These are phyloP conservation scores for Schizophyllum amplum DNA, from an alignment of 1,284 basidiomycete genomes.

Conservation along the genomic window DNA sequence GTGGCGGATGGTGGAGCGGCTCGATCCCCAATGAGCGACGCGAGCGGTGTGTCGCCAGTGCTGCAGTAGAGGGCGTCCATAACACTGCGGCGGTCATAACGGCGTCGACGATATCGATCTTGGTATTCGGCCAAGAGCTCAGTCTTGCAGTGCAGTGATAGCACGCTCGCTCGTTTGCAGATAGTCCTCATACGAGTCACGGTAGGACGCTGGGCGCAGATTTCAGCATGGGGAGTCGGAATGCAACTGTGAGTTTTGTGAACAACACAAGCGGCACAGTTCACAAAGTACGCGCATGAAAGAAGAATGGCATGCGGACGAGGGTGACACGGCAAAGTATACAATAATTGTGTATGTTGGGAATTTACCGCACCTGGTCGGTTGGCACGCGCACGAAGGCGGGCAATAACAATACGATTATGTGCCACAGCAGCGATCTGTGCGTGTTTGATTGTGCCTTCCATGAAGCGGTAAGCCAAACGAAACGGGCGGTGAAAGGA, in stretches of 20 bases:
- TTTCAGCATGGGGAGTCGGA: no score
- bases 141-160: slow-evolving; percentile 59
- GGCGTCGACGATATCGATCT: no score
- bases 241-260: no score
- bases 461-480: neutral
- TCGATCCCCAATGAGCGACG: no score
- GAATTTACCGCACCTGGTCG: slow-evolving; percentile 46
- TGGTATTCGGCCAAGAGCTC: no score
- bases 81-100: no score
- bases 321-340: neutral
- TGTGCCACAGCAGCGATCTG: slow-evolving; percentile 68
- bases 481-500: neutral
- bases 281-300: neutral
- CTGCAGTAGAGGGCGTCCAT: no score
- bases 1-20: no score
- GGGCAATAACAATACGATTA: slow-evolving; percentile 60
- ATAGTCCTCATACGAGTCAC: slow-evolving; percentile 51
- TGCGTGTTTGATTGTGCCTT: slow-evolving; percentile 74
- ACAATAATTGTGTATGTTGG: neutral
- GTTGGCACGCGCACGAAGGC: slow-evolving; percentile 45
- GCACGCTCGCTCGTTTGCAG: slow-evolving; percentile 48
- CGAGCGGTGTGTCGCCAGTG: no score
- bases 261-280: no score
- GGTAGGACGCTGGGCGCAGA: slow-evolving; percentile 41
- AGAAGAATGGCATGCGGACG: neutral